Evolutionary conservation across 371 early-diverging fungal species (phyloP).

Genomic region (Nosema muscidifuracis): DNA sequence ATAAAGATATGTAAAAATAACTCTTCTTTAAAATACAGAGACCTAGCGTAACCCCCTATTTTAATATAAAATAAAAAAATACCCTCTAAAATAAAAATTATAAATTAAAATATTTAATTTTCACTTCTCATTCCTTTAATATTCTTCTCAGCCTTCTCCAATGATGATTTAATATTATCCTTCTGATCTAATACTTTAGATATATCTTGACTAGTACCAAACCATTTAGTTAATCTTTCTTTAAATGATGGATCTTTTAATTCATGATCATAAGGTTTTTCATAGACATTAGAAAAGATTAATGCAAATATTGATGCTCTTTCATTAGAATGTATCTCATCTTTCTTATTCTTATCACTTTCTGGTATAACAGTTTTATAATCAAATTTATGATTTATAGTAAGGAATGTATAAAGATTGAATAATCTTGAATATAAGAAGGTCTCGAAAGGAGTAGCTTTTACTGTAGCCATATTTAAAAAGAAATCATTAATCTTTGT

Average conservation of each 20-base stretch:
- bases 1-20: no score
- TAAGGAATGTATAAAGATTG: slow-evolving; percentile 1
- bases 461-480: not conserved
- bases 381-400: slow-evolving; percentile 8
- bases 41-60: no score
- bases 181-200: not conserved
- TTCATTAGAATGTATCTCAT: not conserved
- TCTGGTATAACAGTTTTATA: not conserved
- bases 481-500: slow-evolving; percentile 1
- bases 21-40: no score
- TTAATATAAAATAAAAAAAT: no score
- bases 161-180: not conserved
- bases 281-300: slow-evolving; percentile 1
- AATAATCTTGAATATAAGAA: slow-evolving; percentile 15
- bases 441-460: not conserved
- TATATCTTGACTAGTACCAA: slow-evolving; percentile 6
- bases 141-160: not conserved
- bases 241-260: not conserved
- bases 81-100: no score
- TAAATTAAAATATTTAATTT: no score
- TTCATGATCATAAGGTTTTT: not conserved
- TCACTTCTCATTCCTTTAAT: no score
- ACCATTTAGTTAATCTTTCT: not conserved
- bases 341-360: not conserved
- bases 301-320: slow-evolving; percentile 4